Evolutionary conservation across 345 rosid genomes (phyloP).

Genomic region (Barbarea vulgaris): DNA sequence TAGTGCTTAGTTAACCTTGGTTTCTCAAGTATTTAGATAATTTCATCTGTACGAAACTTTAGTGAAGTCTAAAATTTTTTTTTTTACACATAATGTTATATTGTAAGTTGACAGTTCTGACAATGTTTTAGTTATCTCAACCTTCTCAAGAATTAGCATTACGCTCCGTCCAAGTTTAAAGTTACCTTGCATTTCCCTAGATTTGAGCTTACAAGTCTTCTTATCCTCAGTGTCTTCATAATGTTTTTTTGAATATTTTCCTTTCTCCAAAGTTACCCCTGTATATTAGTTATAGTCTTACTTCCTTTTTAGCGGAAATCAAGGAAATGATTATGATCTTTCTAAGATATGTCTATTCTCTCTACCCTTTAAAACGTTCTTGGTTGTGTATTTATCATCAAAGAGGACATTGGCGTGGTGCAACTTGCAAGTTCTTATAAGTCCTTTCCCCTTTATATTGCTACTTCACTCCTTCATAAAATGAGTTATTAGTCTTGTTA

Average conservation of each 20-base stretch:
- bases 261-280: conserved; percentile 1
- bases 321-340: conserved; percentile 14
- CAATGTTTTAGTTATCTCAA: conserved; percentile 13
- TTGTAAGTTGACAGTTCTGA: conserved; percentile 7
- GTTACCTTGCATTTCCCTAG: conserved; percentile 19
- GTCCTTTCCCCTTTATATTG: conserved; percentile 14
- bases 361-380: not conserved
- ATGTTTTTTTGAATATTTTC: not conserved
- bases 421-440: not conserved
- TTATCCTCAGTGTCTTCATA: conserved; percentile 4
- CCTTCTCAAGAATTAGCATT: conserved; percentile 5
- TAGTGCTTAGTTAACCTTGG: conserved; percentile 27
- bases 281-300: not conserved
- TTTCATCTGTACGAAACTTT: not conserved
- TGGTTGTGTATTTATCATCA: conserved; percentile 5
- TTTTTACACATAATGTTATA: not conserved
- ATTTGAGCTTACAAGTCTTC: not conserved
- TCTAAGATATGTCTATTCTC: not conserved
- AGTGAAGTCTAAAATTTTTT: not conserved
- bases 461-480: conserved; percentile 2
- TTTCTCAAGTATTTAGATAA: conserved; percentile 24
- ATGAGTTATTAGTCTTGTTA: not conserved
- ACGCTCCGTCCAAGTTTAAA: not conserved
- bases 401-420: conserved; percentile 12
- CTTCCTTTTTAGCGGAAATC: conserved; percentile 17